Evolutionary conservation across 345 rosid species (phyloP), one percentile per base, ranked within the genome.

Genomic region (Eucalyptus microcorys): DNA sequence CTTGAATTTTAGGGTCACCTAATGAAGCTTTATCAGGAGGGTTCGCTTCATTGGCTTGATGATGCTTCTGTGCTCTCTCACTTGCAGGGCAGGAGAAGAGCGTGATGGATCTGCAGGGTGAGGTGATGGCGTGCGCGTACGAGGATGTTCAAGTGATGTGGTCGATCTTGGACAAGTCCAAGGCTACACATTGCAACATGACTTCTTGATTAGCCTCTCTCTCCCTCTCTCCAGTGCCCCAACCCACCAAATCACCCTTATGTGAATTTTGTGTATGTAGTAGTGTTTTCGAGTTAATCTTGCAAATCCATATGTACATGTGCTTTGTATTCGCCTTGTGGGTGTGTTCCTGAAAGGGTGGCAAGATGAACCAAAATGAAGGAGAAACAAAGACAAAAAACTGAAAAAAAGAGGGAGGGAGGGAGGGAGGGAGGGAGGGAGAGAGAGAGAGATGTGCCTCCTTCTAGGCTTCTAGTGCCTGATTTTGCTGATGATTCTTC

Each of bases 121-220:
- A 97, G 90, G 99, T 97, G 85, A 96, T 95, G 99, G 98, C 98
- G 88, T 97, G 98, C 89, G 97, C 95, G 14, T 97, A 97, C 55
- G 96, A 97, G 87, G 99, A 97, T 91, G 98, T 96, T 87, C 99
- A 95, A 42, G 98, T 97, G 86, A 97, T 97, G 99, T 97, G 98
- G 98, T 97, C 99, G 48, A 97, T 97, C 92, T 96, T 97, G 10
- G 99, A 97, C 91, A 96, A 97, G 93, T 95, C 99, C 91, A 97
- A 95, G 91, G 89, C 98, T 71, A 50, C 92, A 48, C 40, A 57
- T 84, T 94, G 93, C 93, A 90, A 89, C 89, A 89, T 95, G 87
- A 88, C 94, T 88, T 88, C 96, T 24, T 94, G 88, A 93, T 49
- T 42, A 76, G 84, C 84, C 64, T 43, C 88, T 13, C 34, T 40